Conservation (phyloP, 2,329 filamentous ascomycete species). For the Aspergillus piperis region DNA sequence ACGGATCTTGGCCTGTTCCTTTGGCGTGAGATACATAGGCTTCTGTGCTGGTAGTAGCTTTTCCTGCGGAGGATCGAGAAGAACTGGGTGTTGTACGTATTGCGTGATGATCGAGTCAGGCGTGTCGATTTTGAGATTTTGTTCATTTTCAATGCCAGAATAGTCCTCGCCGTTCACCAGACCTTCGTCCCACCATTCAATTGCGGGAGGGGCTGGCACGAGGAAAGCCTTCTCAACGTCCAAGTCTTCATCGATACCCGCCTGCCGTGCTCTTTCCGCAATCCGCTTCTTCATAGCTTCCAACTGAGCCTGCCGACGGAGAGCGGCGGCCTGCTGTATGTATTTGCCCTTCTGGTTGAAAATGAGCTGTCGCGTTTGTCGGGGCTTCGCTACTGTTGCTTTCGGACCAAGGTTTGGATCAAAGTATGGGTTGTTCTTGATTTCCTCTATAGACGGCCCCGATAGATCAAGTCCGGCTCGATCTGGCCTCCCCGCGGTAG, state of each 20-base stretch:
- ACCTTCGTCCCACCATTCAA: slow-evolving; percentile 98
- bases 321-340: slow-evolving; percentile 86
- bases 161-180: slow-evolving; percentile 76
- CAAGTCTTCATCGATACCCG: slow-evolving; percentile 89
- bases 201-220: slow-evolving; percentile 76
- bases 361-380: slow-evolving; percentile 73
- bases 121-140: slow-evolving; percentile 70
- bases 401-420: slow-evolving; percentile 68
- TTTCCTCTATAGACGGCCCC: slow-evolving; percentile 59
- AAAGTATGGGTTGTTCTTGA: slow-evolving; percentile 77
- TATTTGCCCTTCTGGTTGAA: slow-evolving; percentile 98
- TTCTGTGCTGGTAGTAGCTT: slow-evolving; percentile 77
- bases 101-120: slow-evolving; percentile 85
- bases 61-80: slow-evolving; percentile 88
- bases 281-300: slow-evolving; percentile 96
- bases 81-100: slow-evolving; percentile 90
- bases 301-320: slow-evolving; percentile 81
- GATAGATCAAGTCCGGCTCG: slow-evolving; percentile 57
- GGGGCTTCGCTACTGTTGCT: slow-evolving; percentile 58
- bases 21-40: slow-evolving; percentile 86
- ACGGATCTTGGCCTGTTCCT: slow-evolving; percentile 88
- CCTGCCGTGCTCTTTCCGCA: slow-evolving; percentile 80
- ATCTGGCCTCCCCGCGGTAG: slow-evolving; percentile 43
- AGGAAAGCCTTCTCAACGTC: slow-evolving; percentile 88
- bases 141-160: slow-evolving; percentile 64